Evolutionary conservation across 768 basidiomycete genomes (phyloP), one percentile per base, ranked within the genome.

Genomic region (Piloderma croceum): DNA sequence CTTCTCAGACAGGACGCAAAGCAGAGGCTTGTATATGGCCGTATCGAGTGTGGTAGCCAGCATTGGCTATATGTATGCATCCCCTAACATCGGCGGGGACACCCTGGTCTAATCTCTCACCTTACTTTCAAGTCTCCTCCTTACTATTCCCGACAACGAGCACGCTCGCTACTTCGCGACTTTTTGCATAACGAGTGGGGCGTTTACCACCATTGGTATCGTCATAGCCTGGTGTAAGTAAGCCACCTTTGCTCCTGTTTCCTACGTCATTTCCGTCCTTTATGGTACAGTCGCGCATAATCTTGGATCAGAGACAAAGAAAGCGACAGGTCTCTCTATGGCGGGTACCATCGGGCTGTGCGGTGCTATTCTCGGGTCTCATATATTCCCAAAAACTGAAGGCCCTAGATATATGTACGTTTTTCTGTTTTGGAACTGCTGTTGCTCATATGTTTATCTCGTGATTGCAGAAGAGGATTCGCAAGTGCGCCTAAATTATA

Each of bases 311-410:
- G 85, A 88, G 50, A 79, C 80, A 0, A 86, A 88, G 59, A 77
- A 75, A 41, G 84, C 85, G 0, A 76, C 83, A 0, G 84, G 84
- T 0, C 80, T 85, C 23, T 82, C 83, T 7, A 71, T 83, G 61
- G 85, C 85, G 53, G 85, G 85, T 78, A 73, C 81, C 7, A 84
- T 88, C 25, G 85, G 85, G 0, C 85, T 88, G 53, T 77, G 82
- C 37, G 85, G 83, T 10, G 83, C 82, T 45, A 61, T 85, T 34
- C 66, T 84, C n/a, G 84, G 83, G n/a, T 73, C 83, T 0, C 82
- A 85, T 43, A 62, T 88, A 10, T 87, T 77, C 58, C 85, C 83
- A 0, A 62, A 69, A 12, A 67, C 69, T 0, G 76, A 85, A 29
- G 75, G 76, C 0, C 85, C 85, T 1, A 61, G 61, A 27, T 88